A percentile compares a stretch with the other conserved stretches of the same genome.
phyloP scores from a whole-genome alignment of 2,329 filamentous ascomycete species.

The Uncinocarpus reesii region DNA sequence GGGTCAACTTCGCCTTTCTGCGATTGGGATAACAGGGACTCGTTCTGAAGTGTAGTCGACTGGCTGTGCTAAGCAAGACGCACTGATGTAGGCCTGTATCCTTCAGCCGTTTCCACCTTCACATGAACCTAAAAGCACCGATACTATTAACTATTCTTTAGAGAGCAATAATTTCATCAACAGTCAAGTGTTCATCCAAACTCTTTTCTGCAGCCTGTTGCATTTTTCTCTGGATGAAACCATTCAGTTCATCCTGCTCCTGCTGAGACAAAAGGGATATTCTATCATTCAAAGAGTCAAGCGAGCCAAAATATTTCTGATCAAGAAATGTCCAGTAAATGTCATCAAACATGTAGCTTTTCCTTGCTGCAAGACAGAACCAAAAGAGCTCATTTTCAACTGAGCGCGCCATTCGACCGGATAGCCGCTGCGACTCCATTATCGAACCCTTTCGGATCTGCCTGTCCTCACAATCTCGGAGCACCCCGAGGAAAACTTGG shows the following conservation, averaged over 20 bases:
- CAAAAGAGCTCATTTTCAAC: slow-evolving; percentile 18
- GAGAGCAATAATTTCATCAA: slow-evolving; percentile 10
- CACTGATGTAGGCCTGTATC: no score
- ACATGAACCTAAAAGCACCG: no score
- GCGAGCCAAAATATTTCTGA: slow-evolving; percentile 10
- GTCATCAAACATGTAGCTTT: slow-evolving; percentile 18
- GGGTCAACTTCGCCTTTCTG: no score
- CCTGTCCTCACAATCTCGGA: slow-evolving; percentile 19
- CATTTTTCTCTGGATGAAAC: slow-evolving; percentile 9
- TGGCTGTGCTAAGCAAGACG: no score
- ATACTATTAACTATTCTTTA: no score
- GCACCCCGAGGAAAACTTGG: slow-evolving; percentile 20
- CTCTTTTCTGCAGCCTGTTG: slow-evolving; percentile 1
- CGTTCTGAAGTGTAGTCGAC: no score
- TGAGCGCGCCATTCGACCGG: slow-evolving; percentile 15
- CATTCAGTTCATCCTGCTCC: slow-evolving; percentile 8
- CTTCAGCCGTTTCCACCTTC: no score
- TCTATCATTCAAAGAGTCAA: slow-evolving; percentile 7
- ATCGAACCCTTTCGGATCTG: slow-evolving; percentile 15
- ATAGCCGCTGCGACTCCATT: slow-evolving; percentile 15
- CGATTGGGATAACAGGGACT: no score
- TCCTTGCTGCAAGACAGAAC: slow-evolving; percentile 17
- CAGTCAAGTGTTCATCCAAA: slow-evolving; percentile 10
- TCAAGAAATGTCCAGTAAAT: slow-evolving; percentile 17
- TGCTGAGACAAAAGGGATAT: slow-evolving; percentile 1